Evolutionary conservation across 2,329 filamentous ascomycete genomes (phyloP).

Genomic region (Xylariales sp.): DNA sequence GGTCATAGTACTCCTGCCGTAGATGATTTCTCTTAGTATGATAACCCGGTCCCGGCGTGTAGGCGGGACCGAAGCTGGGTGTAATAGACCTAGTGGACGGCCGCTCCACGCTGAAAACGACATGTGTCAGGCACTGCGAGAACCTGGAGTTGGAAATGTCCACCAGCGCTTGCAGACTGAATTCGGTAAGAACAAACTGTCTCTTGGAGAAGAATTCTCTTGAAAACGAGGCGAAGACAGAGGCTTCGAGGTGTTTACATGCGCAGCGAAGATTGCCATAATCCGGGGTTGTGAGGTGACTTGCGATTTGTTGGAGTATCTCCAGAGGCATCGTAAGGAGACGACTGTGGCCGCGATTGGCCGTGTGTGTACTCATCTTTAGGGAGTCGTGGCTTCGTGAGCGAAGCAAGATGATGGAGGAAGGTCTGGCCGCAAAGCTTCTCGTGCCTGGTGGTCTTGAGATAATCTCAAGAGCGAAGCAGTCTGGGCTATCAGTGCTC

Average conservation of each 20-base stretch:
- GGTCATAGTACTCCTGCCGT: constrained; percentile 21
- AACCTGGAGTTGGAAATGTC: constrained; percentile 45
- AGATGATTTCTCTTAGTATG: constrained; percentile 20
- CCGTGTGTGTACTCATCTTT: too few relatives aligned
- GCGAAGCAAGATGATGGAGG: too few relatives aligned
- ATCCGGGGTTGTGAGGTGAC: constrained; percentile 49
- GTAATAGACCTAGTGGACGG: neutral
- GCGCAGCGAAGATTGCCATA: constrained; percentile 49
- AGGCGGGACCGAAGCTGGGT: constrained; percentile 12
- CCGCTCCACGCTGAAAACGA: constrained; percentile 44
- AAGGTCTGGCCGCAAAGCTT: too few relatives aligned
- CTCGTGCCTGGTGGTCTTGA: too few relatives aligned
- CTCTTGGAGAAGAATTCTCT: constrained; percentile 61
- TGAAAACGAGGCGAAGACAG: constrained; percentile 51
- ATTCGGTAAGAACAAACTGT: constrained; percentile 59
- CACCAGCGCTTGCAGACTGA: constrained; percentile 41
- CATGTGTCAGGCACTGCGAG: constrained; percentile 33
- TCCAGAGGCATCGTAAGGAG: constrained; percentile 49
- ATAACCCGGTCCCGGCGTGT: constrained; percentile 17
- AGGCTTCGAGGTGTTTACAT: constrained; percentile 50
- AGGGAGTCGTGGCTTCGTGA: too few relatives aligned
- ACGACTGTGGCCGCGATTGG: constrained; percentile 2
- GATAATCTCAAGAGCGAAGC: too few relatives aligned
- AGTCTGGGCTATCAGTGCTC: too few relatives aligned
- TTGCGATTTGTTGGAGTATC: constrained; percentile 51